phyloP scores from a whole-genome alignment of 768 basidiomycete genomes.

The Tricholoma flavovirens region DNA sequence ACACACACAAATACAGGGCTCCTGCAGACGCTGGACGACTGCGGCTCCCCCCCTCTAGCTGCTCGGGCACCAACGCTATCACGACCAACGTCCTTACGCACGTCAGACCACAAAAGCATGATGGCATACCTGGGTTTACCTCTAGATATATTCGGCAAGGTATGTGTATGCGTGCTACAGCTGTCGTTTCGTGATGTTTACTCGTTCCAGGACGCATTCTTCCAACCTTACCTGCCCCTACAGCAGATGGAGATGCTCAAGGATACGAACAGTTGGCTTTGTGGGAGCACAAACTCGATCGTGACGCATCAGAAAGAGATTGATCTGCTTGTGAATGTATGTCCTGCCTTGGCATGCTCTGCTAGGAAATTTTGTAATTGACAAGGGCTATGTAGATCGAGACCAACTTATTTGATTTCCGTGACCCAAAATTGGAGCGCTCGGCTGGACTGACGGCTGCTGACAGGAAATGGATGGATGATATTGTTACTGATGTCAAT shows the following conservation, averaged over 20 bases:
- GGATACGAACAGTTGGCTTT: constrained; percentile 79
- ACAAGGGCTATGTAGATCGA: constrained; percentile 56
- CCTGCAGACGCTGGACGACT: constrained; percentile 85
- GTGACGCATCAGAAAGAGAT: constrained; percentile 90
- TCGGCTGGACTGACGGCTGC: constrained; percentile 79
- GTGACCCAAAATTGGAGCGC: constrained; percentile 75
- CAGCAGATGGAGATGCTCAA: constrained; percentile 90
- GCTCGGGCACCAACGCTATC: constrained; percentile 50
- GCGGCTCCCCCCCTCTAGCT: constrained; percentile 81
- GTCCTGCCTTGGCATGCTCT: background rate
- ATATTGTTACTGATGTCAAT: constrained; percentile 82
- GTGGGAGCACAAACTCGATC: constrained; percentile 94
- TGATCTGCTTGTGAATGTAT: constrained; percentile 85
- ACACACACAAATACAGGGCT: constrained; percentile 47
- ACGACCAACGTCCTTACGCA: constrained; percentile 73
- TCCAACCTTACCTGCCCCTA: constrained; percentile 94
- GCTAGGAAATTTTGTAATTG: background rate
- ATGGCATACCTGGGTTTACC: constrained; percentile 92
- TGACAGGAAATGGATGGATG: constrained; percentile 98
- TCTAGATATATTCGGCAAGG: constrained; percentile 88
- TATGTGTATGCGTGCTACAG: constrained; percentile 19
- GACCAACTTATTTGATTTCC: constrained; percentile 79
- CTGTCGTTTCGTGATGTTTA: background rate
- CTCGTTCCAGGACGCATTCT: constrained; percentile 77
- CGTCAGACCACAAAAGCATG: constrained; percentile 88